These are phyloP conservation scores for Moringa oleifera DNA, from an alignment of 345 rosid species.

Conservation along the genomic window DNA sequence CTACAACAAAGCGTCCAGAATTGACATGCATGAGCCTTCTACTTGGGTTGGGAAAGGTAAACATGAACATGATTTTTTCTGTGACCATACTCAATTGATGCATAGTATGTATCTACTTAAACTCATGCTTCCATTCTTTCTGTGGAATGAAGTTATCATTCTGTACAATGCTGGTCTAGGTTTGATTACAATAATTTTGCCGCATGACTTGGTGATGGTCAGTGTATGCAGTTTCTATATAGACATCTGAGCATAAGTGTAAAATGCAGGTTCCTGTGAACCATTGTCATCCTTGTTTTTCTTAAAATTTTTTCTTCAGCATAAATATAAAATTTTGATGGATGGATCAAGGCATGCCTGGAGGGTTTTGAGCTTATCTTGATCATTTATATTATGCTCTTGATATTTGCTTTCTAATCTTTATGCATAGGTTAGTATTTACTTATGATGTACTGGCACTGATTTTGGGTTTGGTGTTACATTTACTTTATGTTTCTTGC, in stretches of 20 bases:
- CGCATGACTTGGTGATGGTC: slow-evolving; percentile 1
- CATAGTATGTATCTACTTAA: background rate
- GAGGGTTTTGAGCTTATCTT: too few relatives aligned
- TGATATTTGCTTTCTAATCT: too few relatives aligned
- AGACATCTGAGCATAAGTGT: background rate
- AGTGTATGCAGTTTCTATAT: background rate
- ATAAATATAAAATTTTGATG: too few relatives aligned
- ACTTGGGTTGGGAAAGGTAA: slow-evolving; percentile 99
- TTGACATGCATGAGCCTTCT: slow-evolving; percentile 96
- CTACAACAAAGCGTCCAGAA: slow-evolving; percentile 90
- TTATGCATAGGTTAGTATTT: too few relatives aligned
- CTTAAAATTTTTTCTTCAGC: background rate
- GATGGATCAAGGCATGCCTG: too few relatives aligned
- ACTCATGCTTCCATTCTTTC: background rate
- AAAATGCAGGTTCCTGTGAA: background rate
- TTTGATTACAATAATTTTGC: slow-evolving; percentile 4
- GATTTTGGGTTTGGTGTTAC: too few relatives aligned
- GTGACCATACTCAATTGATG: background rate
- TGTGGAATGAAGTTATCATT: background rate
- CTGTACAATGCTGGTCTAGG: background rate
- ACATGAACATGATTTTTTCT: slow-evolving; percentile 2
- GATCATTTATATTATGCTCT: too few relatives aligned
- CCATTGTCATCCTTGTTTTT: background rate
- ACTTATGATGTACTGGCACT: too few relatives aligned
- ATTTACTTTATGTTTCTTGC: too few relatives aligned